Evolutionary conservation across 192 early-diverging fungal genomes (phyloP).

Genomic region (Coemansia erecta): DNA sequence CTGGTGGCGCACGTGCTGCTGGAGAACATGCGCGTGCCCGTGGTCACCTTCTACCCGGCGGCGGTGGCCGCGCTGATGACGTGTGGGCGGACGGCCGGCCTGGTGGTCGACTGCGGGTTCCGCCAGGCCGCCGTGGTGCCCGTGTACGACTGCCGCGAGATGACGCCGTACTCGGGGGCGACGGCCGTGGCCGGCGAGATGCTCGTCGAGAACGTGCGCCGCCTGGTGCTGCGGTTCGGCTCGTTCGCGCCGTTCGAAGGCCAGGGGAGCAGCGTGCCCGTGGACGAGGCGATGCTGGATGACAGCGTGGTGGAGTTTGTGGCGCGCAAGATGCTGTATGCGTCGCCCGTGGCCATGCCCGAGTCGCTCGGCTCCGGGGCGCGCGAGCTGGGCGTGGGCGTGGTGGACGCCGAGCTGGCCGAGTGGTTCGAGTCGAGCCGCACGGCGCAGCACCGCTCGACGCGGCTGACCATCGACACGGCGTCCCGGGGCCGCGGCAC

Average conservation of each 20-base stretch:
- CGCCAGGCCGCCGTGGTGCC: constrained; percentile 74
- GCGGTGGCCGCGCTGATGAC: constrained; percentile 73
- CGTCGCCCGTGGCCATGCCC: constrained; percentile 8
- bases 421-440: constrained; percentile 23
- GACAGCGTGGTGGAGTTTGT: constrained; percentile 11
- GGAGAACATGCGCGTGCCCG: constrained; percentile 74
- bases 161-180: constrained; percentile 7
- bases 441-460: neutral
- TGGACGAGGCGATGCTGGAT: constrained; percentile 5
- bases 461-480: constrained; percentile 7
- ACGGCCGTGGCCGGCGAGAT: constrained; percentile 19
- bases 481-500: constrained; percentile 51
- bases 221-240: constrained; percentile 10
- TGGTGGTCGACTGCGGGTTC: constrained; percentile 87
- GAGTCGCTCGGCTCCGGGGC: neutral
- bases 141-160: constrained; percentile 53
- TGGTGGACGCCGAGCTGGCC: neutral
- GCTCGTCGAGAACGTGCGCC: constrained; percentile 12
- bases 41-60: constrained; percentile 71
- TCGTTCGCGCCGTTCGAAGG: constrained; percentile 9
- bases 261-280: neutral
- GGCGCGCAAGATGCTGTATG: constrained; percentile 8
- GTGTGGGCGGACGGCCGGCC: constrained; percentile 69
- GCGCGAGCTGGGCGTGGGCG: neutral
- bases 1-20: constrained; percentile 72